phyloP scores from a whole-genome alignment of 129 eudicot species.

The Solidago caesia region DNA sequence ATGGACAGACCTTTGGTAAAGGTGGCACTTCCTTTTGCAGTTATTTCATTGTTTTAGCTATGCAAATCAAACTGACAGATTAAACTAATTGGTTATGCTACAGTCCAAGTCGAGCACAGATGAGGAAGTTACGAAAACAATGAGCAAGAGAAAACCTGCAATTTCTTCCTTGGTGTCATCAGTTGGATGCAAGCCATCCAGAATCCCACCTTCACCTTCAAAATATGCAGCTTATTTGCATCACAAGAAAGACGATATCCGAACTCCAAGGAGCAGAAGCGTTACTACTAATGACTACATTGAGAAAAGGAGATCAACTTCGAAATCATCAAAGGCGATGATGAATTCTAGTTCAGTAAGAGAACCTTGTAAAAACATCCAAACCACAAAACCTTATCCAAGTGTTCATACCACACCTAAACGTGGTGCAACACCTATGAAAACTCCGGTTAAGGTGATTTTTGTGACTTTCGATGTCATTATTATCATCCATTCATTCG shows the following conservation, averaged over 20 bases:
- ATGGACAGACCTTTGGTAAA: conserved; percentile 44
- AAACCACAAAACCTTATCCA: conserved; percentile 24
- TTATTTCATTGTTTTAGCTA: background rate
- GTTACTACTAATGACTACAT: conserved; percentile 26
- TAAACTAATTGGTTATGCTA: conserved; percentile 15
- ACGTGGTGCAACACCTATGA: conserved; percentile 26
- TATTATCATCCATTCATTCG: background rate
- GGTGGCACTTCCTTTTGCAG: conserved; percentile 34
- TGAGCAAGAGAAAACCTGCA: conserved; percentile 51
- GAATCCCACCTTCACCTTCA: conserved; percentile 34
- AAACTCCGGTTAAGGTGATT: conserved; percentile 36
- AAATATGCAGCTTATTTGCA: conserved; percentile 38
- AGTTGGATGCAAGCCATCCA: conserved; percentile 25
- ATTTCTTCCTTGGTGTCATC: conserved; percentile 40
- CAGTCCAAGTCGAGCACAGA: conserved; percentile 35
- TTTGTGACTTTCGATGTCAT: background rate
- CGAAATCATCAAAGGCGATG: conserved; percentile 45
- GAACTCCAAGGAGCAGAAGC: conserved; percentile 45
- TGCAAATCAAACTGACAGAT: conserved; percentile 1
- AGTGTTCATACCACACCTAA: conserved; percentile 41
- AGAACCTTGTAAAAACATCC: conserved; percentile 39
- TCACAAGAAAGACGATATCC: conserved; percentile 53
- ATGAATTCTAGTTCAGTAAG: conserved; percentile 47
- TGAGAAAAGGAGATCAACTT: conserved; percentile 45
- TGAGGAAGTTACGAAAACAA: conserved; percentile 36